Base-by-base conservation (phyloP, 306 rosid species). In the Leucaena leucocephala region DNA sequence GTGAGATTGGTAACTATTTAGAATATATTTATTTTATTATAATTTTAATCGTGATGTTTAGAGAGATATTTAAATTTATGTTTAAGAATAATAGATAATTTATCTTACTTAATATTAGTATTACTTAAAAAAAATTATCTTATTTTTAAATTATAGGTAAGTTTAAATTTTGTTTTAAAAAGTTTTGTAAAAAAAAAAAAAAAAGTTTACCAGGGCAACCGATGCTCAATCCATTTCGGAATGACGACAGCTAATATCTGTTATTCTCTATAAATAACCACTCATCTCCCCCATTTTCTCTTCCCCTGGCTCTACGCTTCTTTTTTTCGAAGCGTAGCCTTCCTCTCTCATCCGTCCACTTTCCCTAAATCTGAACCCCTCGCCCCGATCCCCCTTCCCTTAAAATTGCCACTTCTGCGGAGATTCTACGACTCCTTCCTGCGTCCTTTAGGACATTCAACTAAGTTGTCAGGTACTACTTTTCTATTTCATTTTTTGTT, bases 271-370 rank as follows among this genome's bases (percentile, higher is more conserved):
- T 87, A 87, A 80, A 87, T 75, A 78, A 7, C 39, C 44, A 6
- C 66, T 36, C 36, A 49, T 2, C n/a, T 3, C 10, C 3, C 4
- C 3, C 3, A 0, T 46, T 8, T 3, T 0, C 0, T 0, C 5
- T 43, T 4, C 15, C 44, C 6, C 19, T 50, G 14, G 44, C 72
- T 68, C 78, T 81, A 57, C 92, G 90, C 88, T 88, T 85, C 85
- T 58, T 72, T 80, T 46, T 38, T 80, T 79, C 77, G 91, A 84
- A 86, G 92, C 91, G 90, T 86, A 50, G 83, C 76, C 62, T 13
- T 55, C 70, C 71, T 61, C 8, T 74, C 66, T 59, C 57, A 39
- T 40, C 9, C 36, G 34, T 44, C 64, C 43, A 13, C 19, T 1
- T 1, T 8, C 33, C 58, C 4, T 42, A 35, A 57, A 17, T 35